Evolutionary conservation across 805 yeast genomes (phyloP).

Genomic region (Lachancea sp.): DNA sequence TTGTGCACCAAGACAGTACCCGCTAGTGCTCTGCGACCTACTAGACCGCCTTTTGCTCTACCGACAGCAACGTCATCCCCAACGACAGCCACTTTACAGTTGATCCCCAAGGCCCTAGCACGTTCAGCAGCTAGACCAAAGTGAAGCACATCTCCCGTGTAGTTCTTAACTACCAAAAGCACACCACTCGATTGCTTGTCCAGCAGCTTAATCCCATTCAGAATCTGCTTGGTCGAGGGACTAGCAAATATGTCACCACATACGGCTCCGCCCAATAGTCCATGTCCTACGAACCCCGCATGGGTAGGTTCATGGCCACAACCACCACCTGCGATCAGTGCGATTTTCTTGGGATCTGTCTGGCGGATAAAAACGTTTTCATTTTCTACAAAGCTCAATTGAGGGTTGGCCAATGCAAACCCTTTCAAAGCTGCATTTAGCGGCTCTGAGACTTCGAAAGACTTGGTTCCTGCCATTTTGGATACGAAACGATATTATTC

Average conservation of each 20-base stretch:
- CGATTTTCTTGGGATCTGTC: slow-evolving; percentile 45
- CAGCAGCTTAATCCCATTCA: slow-evolving; percentile 49
- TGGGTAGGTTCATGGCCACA: slow-evolving; percentile 95
- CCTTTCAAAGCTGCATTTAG: slow-evolving; percentile 36
- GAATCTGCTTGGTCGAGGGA: slow-evolving; percentile 86
- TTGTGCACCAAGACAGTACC: slow-evolving; percentile 88
- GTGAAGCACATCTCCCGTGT: slow-evolving; percentile 90
- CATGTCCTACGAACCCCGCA: slow-evolving; percentile 84
- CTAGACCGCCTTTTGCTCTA: slow-evolving; percentile 79
- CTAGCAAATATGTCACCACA: slow-evolving; percentile 91
- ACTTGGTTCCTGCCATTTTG: slow-evolving; percentile 23
- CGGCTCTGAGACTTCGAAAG: slow-evolving; percentile 37
- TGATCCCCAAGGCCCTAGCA: slow-evolving; percentile 69
- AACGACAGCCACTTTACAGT: slow-evolving; percentile 67
- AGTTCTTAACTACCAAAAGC: slow-evolving; percentile 77
- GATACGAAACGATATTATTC: no score
- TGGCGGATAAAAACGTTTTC: slow-evolving; percentile 36
- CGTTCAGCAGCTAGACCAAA: slow-evolving; percentile 89
- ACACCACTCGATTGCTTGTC: slow-evolving; percentile 45
- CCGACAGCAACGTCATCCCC: slow-evolving; percentile 95
- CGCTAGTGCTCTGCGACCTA: slow-evolving; percentile 91
- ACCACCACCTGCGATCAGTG: slow-evolving; percentile 86
- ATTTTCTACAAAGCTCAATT: slow-evolving; percentile 32
- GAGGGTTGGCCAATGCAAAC: slow-evolving; percentile 35
- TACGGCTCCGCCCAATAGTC: slow-evolving; percentile 79